Conservation (phyloP, 768 basidiomycete genomes). For the Pleurotus eryngii region DNA sequence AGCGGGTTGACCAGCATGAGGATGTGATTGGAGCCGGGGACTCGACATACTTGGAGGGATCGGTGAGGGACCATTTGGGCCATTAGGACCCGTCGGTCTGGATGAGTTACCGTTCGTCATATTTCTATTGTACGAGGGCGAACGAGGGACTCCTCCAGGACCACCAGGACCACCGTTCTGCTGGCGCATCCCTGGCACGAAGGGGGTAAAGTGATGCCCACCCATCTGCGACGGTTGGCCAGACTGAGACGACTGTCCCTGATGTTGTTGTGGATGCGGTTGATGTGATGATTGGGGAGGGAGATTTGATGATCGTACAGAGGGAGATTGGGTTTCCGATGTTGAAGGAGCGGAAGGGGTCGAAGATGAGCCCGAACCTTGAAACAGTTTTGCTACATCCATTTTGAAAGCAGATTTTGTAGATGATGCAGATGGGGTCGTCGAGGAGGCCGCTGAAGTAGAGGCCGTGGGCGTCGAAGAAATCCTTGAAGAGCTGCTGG, state of each 20-base stretch:
- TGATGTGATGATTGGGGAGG: slow-evolving; percentile 41
- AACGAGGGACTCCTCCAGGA: slow-evolving; percentile 42
- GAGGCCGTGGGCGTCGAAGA: slow-evolving; percentile 28
- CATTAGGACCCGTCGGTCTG: slow-evolving; percentile 57
- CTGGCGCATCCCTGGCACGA: slow-evolving; percentile 42
- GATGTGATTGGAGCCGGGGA: slow-evolving; percentile 63
- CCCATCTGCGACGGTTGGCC: slow-evolving; percentile 42
- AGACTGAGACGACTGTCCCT: slow-evolving; percentile 29
- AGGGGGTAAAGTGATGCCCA: slow-evolving; percentile 41
- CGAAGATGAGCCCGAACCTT: slow-evolving; percentile 42
- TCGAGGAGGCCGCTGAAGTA: slow-evolving; percentile 10
- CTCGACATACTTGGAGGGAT: slow-evolving; percentile 58
- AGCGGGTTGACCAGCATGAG: slow-evolving; percentile 50
- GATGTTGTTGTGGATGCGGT: slow-evolving; percentile 32
- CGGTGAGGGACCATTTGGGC: slow-evolving; percentile 38
- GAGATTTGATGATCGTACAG: slow-evolving; percentile 48
- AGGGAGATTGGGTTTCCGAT: slow-evolving; percentile 57
- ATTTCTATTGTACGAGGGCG: slow-evolving; percentile 61
- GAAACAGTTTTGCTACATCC: slow-evolving; percentile 63
- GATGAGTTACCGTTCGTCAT: slow-evolving; percentile 60
- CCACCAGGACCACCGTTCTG: slow-evolving; percentile 45
- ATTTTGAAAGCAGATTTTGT: slow-evolving; percentile 36
- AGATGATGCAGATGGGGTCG: slow-evolving; percentile 22
- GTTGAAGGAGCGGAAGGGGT: slow-evolving; percentile 48
- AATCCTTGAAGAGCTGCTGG: slow-evolving; percentile 31